These are phyloP conservation scores for Naganishia randhawae DNA, from an alignment of 768 basidiomycete species.

Conservation along the genomic window DNA sequence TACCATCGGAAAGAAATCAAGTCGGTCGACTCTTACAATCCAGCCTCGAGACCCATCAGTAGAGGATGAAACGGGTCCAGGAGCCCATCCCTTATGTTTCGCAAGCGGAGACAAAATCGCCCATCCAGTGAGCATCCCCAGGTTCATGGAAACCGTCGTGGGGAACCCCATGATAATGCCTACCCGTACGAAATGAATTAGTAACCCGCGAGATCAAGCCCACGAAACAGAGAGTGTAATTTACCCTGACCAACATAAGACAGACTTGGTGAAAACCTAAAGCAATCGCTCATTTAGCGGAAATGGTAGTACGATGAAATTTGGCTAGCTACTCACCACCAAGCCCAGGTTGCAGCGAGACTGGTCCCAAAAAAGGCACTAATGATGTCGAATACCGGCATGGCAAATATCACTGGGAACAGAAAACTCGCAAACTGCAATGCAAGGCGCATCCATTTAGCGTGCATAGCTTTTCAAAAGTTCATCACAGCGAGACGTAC, in stretches of 20 bases:
- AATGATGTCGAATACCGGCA: slow-evolving; percentile 61
- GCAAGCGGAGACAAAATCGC: slow-evolving; percentile 84
- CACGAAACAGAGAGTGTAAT: neutral
- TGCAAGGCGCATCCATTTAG: neutral
- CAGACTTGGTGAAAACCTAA: slow-evolving; percentile 74
- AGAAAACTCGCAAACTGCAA: slow-evolving; percentile 76
- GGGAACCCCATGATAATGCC: slow-evolving; percentile 93
- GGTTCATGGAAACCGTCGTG: slow-evolving; percentile 86
- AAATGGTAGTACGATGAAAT: neutral
- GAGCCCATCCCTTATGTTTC: slow-evolving; percentile 81
- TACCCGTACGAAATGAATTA: slow-evolving; percentile 53
- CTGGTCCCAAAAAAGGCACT: slow-evolving; percentile 62
- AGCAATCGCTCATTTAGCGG: neutral
- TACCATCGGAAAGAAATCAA: neutral
- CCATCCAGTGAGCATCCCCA: slow-evolving; percentile 97
- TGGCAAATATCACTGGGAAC: slow-evolving; percentile 79
- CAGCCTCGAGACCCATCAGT: slow-evolving; percentile 69
- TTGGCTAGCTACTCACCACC: slow-evolving; percentile 56
- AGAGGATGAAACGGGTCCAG: slow-evolving; percentile 84
- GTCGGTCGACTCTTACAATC: slow-evolving; percentile 41
- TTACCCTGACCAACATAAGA: slow-evolving; percentile 88
- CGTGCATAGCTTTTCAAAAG: neutral
- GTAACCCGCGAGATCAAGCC: neutral
- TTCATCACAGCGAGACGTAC: slow-evolving; percentile 54
- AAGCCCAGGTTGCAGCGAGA: slow-evolving; percentile 82